phyloP scores from a whole-genome alignment of 805 yeast species.

The Kodamaea leandrae region DNA sequence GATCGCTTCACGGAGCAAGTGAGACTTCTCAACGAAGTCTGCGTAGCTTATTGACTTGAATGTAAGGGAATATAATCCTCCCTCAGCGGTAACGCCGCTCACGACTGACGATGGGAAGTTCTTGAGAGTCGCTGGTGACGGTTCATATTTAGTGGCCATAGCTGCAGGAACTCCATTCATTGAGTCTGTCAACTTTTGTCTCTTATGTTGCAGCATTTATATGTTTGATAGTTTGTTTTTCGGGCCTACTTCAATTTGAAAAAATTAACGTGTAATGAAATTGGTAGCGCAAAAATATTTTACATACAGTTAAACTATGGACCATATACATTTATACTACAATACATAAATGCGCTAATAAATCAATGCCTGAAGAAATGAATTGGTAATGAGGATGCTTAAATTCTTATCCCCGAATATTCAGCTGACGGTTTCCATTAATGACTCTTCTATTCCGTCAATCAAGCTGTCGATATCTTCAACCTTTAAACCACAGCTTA shows the following conservation, averaged over 20 bases:
- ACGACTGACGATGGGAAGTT: conserved; percentile 35
- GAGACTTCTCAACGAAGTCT: conserved; percentile 34
- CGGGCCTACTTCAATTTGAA: background rate
- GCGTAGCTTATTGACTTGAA: conserved; percentile 40
- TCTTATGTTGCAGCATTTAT: conserved; percentile 8
- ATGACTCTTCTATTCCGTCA: conserved; percentile 56
- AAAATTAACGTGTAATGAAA: background rate
- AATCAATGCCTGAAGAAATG: conserved; percentile 5
- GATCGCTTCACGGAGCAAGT: conserved; percentile 29
- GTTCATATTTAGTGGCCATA: conserved; percentile 18
- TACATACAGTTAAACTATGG: conserved; percentile 1
- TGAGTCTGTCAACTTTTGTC: conserved; percentile 10
- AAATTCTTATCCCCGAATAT: background rate
- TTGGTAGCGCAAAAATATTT: conserved; percentile 3
- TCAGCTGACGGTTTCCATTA: conserved; percentile 13
- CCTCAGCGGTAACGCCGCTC: conserved; percentile 40
- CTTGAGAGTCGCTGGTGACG: conserved; percentile 20
- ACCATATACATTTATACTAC: conserved; percentile 4
- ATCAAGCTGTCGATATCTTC: conserved; percentile 80
- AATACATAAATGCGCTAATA: conserved; percentile 3
- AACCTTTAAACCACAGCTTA: conserved; percentile 71
- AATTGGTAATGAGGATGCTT: background rate
- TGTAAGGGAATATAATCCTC: conserved; percentile 41
- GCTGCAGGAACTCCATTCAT: conserved; percentile 1
- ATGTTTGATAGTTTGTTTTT: conserved; percentile 3